Conservation (phyloP, 768 basidiomycete genomes). For the Russula ochroleuca region DNA sequence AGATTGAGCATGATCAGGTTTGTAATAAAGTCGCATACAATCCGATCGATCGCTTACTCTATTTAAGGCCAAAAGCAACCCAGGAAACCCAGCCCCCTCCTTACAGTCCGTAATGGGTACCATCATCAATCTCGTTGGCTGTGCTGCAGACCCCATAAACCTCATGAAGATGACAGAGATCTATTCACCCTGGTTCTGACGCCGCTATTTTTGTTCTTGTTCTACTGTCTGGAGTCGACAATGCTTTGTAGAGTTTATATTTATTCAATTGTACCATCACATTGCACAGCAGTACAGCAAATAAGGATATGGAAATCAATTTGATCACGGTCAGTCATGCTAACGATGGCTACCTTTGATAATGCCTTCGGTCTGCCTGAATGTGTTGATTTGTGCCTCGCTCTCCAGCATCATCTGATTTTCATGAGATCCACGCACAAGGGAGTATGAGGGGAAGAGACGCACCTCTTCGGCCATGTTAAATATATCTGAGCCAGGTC, state of each 20-base stretch:
- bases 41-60: background rate
- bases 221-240: constrained; percentile 15
- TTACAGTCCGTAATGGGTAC: constrained; percentile 68
- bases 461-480: constrained; percentile 89
- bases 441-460: background rate
- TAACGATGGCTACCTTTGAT: constrained; percentile 25
- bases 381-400: constrained; percentile 59
- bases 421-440: background rate
- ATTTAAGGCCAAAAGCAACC: constrained; percentile 33
- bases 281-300: constrained; percentile 23
- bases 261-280: constrained; percentile 12
- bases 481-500: constrained; percentile 79
- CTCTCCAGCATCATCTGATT: constrained; percentile 74
- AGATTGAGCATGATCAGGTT: constrained; percentile 80
- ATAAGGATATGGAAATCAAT: constrained; percentile 10
- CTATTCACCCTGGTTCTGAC: constrained; percentile 81
- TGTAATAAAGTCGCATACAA: constrained; percentile 22
- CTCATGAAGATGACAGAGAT: constrained; percentile 83
- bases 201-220: constrained; percentile 8
- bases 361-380: constrained; percentile 73
- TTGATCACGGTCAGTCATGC: background rate
- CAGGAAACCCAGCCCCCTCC: constrained; percentile 37
- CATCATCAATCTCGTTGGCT: constrained; percentile 75
- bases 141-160: constrained; percentile 80
- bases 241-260: constrained; percentile 18